phyloP scores from a whole-genome alignment of 139 green algal species.

The Parachlorella kessleri region DNA sequence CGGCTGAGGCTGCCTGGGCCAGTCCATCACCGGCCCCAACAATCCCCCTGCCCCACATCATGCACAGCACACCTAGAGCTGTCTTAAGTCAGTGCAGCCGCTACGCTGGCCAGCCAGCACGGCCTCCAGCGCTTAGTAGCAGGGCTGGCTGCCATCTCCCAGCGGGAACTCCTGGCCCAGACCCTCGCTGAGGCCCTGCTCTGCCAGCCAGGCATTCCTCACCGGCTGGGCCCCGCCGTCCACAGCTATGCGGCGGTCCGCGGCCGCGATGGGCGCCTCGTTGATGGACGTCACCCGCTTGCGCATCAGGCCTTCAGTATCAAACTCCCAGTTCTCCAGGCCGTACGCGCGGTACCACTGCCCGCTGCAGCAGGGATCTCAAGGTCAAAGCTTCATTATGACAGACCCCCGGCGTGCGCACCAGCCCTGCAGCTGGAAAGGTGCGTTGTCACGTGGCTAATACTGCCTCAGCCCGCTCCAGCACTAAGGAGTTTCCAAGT shows the following conservation, averaged over 20 bases:
- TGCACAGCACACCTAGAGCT: no score
- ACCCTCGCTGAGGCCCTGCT: constrained; percentile 26
- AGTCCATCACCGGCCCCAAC: no score
- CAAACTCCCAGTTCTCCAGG: constrained; percentile 64
- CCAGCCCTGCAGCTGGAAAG: no score
- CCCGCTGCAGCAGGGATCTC: constrained; percentile 30
- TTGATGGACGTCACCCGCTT: constrained; percentile 53
- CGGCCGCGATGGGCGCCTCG: constrained; percentile 29
- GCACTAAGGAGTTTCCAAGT: no score
- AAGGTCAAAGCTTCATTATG: no score
- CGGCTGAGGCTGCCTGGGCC: no score
- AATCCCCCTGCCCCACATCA: no score
- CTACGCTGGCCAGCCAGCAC: no score
- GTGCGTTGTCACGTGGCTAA: no score
- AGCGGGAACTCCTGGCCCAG: constrained; percentile 41
- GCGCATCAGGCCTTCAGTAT: constrained; percentile 36
- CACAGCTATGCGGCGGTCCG: neutral
- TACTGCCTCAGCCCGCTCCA: no score
- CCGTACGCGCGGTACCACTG: constrained; percentile 63
- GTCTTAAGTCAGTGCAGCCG: no score
- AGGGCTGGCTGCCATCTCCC: constrained; percentile 15
- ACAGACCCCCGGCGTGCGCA: no score
- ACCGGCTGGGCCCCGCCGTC: neutral
- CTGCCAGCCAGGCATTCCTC: neutral
- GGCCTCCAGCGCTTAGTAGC: constrained; percentile 29